Conservation (phyloP, 208 protist genomes). For the Spironucleus salmonicida region DNA sequence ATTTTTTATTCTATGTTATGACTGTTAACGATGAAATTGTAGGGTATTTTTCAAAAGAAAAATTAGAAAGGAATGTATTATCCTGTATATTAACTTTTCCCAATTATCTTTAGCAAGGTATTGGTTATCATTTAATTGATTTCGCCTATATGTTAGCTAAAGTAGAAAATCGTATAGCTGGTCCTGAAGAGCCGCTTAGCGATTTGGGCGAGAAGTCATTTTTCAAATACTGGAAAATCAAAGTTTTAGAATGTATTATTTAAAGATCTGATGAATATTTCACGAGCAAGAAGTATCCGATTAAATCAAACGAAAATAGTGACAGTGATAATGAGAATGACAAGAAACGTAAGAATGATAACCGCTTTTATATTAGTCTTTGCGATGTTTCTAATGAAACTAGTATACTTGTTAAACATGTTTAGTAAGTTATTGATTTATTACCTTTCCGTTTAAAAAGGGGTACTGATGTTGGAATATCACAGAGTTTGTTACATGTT, state of each 20-base stretch:
- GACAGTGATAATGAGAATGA: neutral
- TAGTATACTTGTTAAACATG: too few relatives aligned
- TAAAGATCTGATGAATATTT: neutral
- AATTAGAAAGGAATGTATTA: slow-evolving; percentile 30
- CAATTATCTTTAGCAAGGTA: slow-evolving; percentile 11
- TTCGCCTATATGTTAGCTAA: slow-evolving; percentile 30
- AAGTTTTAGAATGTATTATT: slow-evolving; percentile 8
- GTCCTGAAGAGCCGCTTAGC: slow-evolving; percentile 33
- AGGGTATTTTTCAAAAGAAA: slow-evolving; percentile 39
- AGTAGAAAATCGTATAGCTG: slow-evolving; percentile 21
- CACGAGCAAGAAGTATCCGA: neutral
- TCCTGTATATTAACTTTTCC: slow-evolving; percentile 37
- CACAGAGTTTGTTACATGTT: too few relatives aligned
- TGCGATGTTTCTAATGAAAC: too few relatives aligned
- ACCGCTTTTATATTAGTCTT: too few relatives aligned
- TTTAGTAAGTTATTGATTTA: too few relatives aligned
- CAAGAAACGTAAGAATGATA: neutral
- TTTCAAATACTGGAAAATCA: slow-evolving; percentile 28
- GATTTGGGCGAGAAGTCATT: slow-evolving; percentile 31
- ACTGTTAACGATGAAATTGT: neutral
- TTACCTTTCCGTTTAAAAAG: too few relatives aligned
- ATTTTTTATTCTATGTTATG: slow-evolving; percentile 39
- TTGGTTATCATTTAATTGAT: slow-evolving; percentile 34
- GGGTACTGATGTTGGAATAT: too few relatives aligned
- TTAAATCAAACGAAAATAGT: neutral